These are phyloP conservation scores for Chalciporus sp. DNA, from an alignment of 1,284 basidiomycete genomes.

Conservation along the genomic window DNA sequence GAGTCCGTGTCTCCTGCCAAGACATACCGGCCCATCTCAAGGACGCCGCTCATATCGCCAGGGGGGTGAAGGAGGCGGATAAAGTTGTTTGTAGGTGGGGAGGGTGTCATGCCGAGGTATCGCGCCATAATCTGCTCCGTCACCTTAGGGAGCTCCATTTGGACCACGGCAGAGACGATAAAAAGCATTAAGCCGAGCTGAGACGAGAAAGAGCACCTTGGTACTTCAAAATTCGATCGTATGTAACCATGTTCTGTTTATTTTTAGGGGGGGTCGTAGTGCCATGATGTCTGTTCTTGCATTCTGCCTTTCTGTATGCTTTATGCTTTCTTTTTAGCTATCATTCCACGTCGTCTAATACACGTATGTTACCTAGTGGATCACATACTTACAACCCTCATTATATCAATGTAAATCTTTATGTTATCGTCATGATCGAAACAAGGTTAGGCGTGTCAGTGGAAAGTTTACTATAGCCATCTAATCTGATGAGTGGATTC, in stretches of 20 bases:
- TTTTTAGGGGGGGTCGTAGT: no score
- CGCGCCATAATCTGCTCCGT: constrained; percentile 1
- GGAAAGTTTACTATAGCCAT: no score
- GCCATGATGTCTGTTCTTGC: no score
- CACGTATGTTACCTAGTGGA: no score
- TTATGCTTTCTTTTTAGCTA: not conserved
- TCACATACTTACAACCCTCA: no score
- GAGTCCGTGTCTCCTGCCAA: not conserved
- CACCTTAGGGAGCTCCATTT: constrained; percentile 1
- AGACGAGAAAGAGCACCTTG: no score
- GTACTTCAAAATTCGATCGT: not conserved
- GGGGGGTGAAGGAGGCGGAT: not conserved
- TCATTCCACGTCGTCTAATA: no score
- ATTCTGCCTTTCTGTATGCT: not conserved
- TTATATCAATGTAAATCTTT: no score
- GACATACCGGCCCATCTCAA: not conserved
- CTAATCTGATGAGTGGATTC: no score
- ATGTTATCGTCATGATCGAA: no score
- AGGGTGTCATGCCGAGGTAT: not conserved
- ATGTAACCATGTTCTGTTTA: no score
- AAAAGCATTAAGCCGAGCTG: not conserved
- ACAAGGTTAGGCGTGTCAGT: no score
- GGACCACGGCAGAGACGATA: not conserved
- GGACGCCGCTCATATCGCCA: not conserved
- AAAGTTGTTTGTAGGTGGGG: not conserved